A percentile compares a stretch with the other conserved stretches of the same genome.
Conservation (phyloP, 177 flowering plant species). For the Vitis hybrid region DNA sequence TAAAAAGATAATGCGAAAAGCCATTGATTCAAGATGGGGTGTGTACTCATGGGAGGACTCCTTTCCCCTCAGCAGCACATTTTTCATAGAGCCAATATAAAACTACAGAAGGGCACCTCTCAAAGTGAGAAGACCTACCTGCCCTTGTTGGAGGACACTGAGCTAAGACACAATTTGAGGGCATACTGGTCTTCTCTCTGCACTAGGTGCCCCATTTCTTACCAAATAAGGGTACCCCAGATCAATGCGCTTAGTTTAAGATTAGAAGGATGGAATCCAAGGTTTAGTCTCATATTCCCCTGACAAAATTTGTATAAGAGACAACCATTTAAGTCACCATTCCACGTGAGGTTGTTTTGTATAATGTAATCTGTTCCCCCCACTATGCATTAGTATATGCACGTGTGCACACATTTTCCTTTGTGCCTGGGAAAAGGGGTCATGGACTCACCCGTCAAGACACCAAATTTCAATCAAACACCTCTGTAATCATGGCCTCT, state of each 20-base stretch:
- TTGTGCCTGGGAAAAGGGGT: slow-evolving; percentile 24
- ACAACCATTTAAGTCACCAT: slow-evolving; percentile 37
- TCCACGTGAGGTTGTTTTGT: slow-evolving; percentile 48
- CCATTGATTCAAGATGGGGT: slow-evolving; percentile 11
- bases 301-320: slow-evolving; percentile 41
- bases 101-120: slow-evolving; percentile 3
- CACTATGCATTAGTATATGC: slow-evolving; percentile 22
- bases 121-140: not conserved
- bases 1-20: not conserved
- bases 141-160: not conserved
- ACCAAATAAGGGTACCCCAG: not conserved
- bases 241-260: slow-evolving; percentile 16
- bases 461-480: not conserved
- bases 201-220: not conserved
- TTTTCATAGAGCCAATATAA: slow-evolving; percentile 9
- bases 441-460: slow-evolving; percentile 20
- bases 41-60: slow-evolving; percentile 12
- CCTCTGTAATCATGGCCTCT: too few relatives aligned
- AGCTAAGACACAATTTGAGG: not conserved
- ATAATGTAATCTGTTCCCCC: slow-evolving; percentile 10
- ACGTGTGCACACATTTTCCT: slow-evolving; percentile 42
- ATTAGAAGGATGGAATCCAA: slow-evolving; percentile 48
- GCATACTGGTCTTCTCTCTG: not conserved
- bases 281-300: slow-evolving; percentile 47
- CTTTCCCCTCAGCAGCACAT: slow-evolving; percentile 7